phyloP scores from a whole-genome alignment of 202 grass and related monocot species.

The Dendrocalamus latiflorus region DNA sequence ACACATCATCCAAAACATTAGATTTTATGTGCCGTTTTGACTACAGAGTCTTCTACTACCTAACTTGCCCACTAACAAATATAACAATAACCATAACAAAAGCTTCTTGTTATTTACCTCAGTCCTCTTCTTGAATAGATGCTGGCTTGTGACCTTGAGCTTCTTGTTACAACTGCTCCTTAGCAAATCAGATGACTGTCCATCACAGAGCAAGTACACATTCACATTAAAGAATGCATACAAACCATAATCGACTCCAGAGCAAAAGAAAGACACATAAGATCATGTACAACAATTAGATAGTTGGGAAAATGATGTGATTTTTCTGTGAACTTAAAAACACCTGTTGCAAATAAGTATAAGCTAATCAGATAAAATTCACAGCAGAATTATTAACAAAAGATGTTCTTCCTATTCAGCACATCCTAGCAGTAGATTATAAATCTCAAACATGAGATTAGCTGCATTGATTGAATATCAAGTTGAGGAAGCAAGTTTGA shows the following conservation, averaged over 20 bases:
- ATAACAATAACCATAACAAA: background rate
- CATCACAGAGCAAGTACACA: constrained; percentile 3
- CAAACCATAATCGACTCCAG: background rate
- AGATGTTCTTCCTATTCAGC: background rate
- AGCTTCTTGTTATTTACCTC: constrained; percentile 51
- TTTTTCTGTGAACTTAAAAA: too few species aligned
- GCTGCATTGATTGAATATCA: background rate
- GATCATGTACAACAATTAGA: too few species aligned
- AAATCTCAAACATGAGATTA: background rate
- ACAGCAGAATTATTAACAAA: background rate
- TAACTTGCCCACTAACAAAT: background rate
- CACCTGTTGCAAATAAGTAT: too few species aligned
- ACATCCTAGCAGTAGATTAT: background rate
- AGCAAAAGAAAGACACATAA: too few species aligned
- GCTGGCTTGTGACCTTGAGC: constrained; percentile 80
- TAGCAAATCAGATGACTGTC: constrained; percentile 57
- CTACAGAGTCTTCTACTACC: background rate
- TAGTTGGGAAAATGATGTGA: too few species aligned
- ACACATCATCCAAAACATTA: background rate
- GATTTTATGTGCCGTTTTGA: background rate
- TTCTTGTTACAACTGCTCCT: constrained; percentile 79
- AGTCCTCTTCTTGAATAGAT: constrained; percentile 89
- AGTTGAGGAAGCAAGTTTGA: background rate
- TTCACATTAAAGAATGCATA: background rate
- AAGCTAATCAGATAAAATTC: too few species aligned